phyloP scores from a whole-genome alignment of 305 asterid species.

The Solanum aculeatissimum region DNA sequence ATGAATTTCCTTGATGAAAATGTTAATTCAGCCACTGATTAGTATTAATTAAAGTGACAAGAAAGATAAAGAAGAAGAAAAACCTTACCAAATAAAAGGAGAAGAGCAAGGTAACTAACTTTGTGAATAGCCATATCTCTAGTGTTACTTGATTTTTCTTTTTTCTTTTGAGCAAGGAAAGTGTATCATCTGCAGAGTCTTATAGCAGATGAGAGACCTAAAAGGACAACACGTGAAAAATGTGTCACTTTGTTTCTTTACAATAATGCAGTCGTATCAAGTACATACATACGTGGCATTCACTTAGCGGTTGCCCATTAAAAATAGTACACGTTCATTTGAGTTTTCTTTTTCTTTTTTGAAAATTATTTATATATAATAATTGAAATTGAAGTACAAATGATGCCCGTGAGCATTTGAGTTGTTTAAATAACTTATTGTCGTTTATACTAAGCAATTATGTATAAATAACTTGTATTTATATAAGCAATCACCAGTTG shows the following conservation, averaged over 20 bases:
- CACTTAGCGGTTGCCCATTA: background rate
- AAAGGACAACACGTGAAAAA: background rate
- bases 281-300: background rate
- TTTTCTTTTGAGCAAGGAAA: background rate
- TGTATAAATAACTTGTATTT: too few relatives aligned
- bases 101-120: background rate
- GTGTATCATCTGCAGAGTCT: background rate
- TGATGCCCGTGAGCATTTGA: too few relatives aligned
- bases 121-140: background rate
- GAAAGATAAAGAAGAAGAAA: background rate
- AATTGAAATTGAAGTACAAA: too few relatives aligned
- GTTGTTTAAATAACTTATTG: too few relatives aligned
- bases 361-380: too few relatives aligned
- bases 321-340: too few relatives aligned
- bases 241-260: background rate
- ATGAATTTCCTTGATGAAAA: too few relatives aligned
- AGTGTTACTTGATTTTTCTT: background rate
- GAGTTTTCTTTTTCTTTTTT: too few relatives aligned
- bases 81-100: background rate
- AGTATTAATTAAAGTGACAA: background rate
- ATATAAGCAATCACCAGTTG: too few relatives aligned
- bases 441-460: too few relatives aligned
- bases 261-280: background rate
- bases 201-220: background rate
- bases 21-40: too few relatives aligned